Conservation (phyloP, 129 eudicot genomes). For the Helianthus tuberosus region DNA sequence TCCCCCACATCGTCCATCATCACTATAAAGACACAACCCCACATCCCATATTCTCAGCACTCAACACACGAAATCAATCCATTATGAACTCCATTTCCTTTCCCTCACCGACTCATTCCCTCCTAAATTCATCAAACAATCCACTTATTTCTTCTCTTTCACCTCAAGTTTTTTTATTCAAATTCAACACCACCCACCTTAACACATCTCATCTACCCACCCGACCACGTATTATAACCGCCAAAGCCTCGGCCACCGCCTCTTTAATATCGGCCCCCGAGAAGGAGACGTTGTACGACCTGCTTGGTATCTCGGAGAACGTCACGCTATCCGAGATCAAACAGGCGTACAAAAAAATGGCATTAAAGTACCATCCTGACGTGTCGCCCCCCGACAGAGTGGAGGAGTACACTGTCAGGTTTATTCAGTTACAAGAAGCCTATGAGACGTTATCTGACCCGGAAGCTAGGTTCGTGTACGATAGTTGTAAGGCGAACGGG, state of each 20-base stretch:
- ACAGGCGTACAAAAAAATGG: no score
- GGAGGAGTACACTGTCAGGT: no score
- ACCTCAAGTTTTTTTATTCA: background rate
- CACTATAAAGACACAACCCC: slow-evolving; percentile 1
- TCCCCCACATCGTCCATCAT: background rate
- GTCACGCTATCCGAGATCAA: no score
- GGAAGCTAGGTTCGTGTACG: no score
- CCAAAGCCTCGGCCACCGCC: slow-evolving; percentile 24
- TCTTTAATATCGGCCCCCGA: no score
- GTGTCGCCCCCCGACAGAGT: no score
- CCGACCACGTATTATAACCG: slow-evolving; percentile 9
- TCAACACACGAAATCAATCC: background rate
- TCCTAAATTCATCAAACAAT: slow-evolving; percentile 15
- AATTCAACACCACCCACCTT: background rate
- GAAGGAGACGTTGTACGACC: no score
- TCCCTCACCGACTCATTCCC: background rate
- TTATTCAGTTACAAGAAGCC: no score
- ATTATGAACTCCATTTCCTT: slow-evolving; percentile 22
- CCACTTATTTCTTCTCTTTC: background rate
- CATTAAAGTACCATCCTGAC: no score
- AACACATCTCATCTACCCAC: background rate
- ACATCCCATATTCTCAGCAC: background rate
- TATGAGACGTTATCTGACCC: no score
- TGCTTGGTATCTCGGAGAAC: no score
- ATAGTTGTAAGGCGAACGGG: no score